phyloP scores from a whole-genome alignment of 164 flowering plant genomes.

The Tetracentron sinense region DNA sequence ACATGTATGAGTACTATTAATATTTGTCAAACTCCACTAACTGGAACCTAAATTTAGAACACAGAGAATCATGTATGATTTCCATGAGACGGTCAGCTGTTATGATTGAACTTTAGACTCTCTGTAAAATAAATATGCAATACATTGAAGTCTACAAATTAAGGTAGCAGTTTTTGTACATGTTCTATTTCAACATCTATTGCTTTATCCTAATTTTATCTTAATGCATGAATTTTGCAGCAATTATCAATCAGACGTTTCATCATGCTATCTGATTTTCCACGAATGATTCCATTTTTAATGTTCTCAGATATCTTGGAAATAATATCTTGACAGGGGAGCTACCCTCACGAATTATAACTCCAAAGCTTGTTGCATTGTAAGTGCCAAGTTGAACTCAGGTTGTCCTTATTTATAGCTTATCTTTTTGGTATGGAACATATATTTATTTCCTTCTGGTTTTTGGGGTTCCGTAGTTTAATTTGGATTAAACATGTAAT shows the following conservation, averaged over 20 bases:
- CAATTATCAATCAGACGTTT: too few species aligned
- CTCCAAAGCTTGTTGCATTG: conserved; percentile 37
- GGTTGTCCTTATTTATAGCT: not conserved
- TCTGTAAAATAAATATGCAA: too few species aligned
- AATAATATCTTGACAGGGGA: conserved; percentile 38
- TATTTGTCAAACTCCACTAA: not conserved
- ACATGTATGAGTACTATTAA: too few species aligned
- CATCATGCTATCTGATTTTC: too few species aligned
- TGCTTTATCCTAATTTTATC: too few species aligned
- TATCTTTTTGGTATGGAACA: not conserved
- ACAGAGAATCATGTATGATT: too few species aligned
- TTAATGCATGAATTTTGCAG: too few species aligned
- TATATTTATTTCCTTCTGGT: not conserved
- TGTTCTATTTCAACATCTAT: too few species aligned
- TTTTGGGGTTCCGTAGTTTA: not conserved
- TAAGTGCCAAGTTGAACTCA: conserved; percentile 15
- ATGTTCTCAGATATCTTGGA: conserved; percentile 43
- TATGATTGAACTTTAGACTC: too few species aligned
- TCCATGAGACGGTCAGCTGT: too few species aligned
- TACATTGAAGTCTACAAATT: too few species aligned
- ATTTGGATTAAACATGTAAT: not conserved
- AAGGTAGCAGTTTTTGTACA: too few species aligned
- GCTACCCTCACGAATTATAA: conserved; percentile 29
- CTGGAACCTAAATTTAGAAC: not conserved
- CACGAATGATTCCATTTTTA: not conserved